phyloP scores from a whole-genome alignment of 177 flowering plant species.

The Vitis hybrid region DNA sequence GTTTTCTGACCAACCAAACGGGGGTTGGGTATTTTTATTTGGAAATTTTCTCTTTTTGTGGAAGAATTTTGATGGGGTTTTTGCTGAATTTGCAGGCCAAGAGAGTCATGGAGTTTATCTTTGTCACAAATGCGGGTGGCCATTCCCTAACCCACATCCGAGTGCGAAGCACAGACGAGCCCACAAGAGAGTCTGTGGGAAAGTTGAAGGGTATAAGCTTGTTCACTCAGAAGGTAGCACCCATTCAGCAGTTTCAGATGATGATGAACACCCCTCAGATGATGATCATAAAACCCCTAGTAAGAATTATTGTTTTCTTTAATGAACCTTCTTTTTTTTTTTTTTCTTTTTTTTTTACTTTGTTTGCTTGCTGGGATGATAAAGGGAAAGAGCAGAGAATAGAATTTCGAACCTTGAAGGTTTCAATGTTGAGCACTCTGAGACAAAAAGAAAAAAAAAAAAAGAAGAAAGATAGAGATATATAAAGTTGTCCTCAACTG shows the following conservation, averaged over 20 bases:
- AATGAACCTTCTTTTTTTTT: not conserved
- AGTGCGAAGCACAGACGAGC: constrained; percentile 77
- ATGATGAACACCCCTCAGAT: constrained; percentile 47
- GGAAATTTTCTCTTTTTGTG: not conserved
- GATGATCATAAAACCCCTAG: constrained; percentile 49
- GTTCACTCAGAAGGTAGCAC: constrained; percentile 22
- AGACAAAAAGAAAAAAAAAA: no score
- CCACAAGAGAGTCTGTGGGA: constrained; percentile 81
- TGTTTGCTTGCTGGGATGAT: constrained; percentile 3
- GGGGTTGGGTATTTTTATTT: not conserved
- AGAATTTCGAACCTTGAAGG: not conserved
- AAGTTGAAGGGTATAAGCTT: constrained; percentile 50
- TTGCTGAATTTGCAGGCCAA: constrained; percentile 35
- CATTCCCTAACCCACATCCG: constrained; percentile 76
- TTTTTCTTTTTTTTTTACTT: not conserved
- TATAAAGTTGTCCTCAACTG: not conserved
- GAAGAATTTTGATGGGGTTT: constrained; percentile 2
- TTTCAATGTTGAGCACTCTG: no score
- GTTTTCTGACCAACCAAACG: no score
- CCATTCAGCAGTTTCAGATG: constrained; percentile 27
- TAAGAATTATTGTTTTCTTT: constrained; percentile 15
- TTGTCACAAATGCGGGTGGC: constrained; percentile 82
- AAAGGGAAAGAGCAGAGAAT: not conserved
- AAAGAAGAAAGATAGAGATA: no score
- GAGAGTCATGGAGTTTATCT: constrained; percentile 50